Percentiles rank a stretch among this genome's conserved stretches.
These are phyloP conservation scores for Syzygium grande DNA, from an alignment of 345 rosid species.

Conservation along the genomic window DNA sequence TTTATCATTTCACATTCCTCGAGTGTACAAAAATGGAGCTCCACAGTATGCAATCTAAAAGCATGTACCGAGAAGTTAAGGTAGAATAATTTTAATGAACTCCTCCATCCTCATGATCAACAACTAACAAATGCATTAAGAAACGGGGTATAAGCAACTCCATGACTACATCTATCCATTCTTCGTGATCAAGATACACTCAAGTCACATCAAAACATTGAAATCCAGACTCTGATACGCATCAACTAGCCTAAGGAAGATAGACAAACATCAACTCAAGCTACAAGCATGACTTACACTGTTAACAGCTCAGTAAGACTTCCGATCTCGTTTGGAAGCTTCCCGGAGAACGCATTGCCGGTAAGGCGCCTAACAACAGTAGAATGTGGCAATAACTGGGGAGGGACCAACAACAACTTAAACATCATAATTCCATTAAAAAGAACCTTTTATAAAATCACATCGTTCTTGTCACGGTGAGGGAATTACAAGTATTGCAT, in stretches of 20 bases:
- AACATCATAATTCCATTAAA: background rate
- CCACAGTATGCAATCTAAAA: background rate
- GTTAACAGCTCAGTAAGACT: constrained; percentile 8
- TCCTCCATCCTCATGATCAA: background rate
- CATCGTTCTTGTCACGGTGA: background rate
- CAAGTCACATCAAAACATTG: background rate
- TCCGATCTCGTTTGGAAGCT: constrained; percentile 31
- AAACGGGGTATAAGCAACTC: background rate
- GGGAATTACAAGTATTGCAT: constrained; percentile 41
- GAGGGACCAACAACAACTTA: background rate
- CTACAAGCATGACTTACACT: constrained; percentile 16
- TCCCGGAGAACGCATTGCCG: constrained; percentile 21
- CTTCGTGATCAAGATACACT: background rate
- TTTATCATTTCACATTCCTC: background rate
- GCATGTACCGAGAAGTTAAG: background rate
- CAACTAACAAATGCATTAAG: background rate
- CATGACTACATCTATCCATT: background rate
- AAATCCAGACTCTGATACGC: background rate
- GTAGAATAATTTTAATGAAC: background rate
- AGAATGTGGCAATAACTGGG: background rate
- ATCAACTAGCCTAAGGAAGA: background rate
- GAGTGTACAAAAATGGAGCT: background rate
- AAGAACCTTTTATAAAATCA: background rate
- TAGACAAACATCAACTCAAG: background rate
- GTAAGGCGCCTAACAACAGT: constrained; percentile 27